Evolutionary conservation across 148 eudicot species (phyloP).

Genomic region (Chenopodium album): DNA sequence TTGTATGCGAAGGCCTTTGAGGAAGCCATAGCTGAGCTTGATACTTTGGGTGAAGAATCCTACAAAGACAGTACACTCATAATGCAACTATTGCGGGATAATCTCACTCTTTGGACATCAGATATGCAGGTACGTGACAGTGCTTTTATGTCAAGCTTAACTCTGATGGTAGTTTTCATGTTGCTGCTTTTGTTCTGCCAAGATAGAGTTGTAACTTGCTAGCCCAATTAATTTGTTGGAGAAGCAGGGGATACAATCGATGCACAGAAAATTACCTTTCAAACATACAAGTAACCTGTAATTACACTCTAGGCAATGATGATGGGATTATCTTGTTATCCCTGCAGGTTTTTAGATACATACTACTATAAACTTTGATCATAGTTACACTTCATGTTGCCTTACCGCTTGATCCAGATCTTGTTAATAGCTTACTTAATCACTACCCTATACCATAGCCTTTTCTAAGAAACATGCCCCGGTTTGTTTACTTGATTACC

Average conservation of each 20-base stretch:
- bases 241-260: not conserved
- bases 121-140: conserved; percentile 43
- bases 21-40: conserved; percentile 66
- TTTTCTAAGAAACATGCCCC: no score
- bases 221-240: not conserved
- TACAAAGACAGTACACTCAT: conserved; percentile 67
- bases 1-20: conserved; percentile 51
- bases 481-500: no score
- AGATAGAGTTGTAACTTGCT: not conserved
- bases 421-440: no score
- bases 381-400: not conserved
- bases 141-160: not conserved
- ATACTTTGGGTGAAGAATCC: conserved; percentile 57
- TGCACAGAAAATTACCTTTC: not conserved
- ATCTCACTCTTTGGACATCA: conserved; percentile 65
- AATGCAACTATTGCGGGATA: conserved; percentile 68
- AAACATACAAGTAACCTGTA: not conserved
- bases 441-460: no score
- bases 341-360: not conserved
- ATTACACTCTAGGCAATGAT: not conserved
- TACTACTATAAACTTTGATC: not conserved
- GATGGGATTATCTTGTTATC: not conserved
- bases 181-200: not conserved
- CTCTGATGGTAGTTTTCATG: not conserved
- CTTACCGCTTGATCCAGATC: no score